A percentile compares a stretch with the other conserved stretches of the same genome.
These are phyloP conservation scores for Amaranthus cruentus DNA, from an alignment of 148 eudicot genomes.

Conservation along the genomic window DNA sequence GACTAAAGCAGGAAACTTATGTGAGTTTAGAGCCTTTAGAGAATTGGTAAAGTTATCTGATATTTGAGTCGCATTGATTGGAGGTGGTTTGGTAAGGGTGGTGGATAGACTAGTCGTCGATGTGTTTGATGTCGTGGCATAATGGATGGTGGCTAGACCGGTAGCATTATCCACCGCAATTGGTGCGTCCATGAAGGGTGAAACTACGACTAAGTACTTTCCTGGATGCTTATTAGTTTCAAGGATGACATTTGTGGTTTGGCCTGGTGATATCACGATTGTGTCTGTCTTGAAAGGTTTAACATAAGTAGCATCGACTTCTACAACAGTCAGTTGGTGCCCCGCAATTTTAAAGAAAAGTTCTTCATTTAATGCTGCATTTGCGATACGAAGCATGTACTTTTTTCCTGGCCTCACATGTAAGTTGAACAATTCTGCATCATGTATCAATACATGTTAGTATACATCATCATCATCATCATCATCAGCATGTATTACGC, in stretches of 20 bases:
- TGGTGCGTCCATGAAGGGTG: slow-evolving; percentile 60
- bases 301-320: slow-evolving; percentile 52
- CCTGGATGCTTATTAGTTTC: slow-evolving; percentile 31
- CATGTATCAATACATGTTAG: neutral
- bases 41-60: slow-evolving; percentile 34
- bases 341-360: no score
- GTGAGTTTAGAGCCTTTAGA: slow-evolving; percentile 49
- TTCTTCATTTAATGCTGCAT: slow-evolving; percentile 49
- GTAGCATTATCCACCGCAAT: slow-evolving; percentile 52
- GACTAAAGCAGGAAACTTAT: slow-evolving; percentile 39
- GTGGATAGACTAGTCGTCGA: slow-evolving; percentile 17
- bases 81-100: slow-evolving; percentile 40
- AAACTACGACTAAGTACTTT: slow-evolving; percentile 40
- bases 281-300: slow-evolving; percentile 45
- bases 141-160: slow-evolving; percentile 42
- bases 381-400: slow-evolving; percentile 16
- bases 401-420: slow-evolving; percentile 13
- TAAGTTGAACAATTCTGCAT: slow-evolving; percentile 10
- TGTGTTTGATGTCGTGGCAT: slow-evolving; percentile 18
- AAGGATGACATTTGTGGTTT: slow-evolving; percentile 53
- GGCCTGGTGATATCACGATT: slow-evolving; percentile 50
- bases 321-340: slow-evolving; percentile 31
- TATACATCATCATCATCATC: no score
- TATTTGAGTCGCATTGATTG: slow-evolving; percentile 37
- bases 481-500: no score